These are phyloP conservation scores for Fraxinus nigra DNA, from an alignment of 305 asterid species.

Conservation along the genomic window DNA sequence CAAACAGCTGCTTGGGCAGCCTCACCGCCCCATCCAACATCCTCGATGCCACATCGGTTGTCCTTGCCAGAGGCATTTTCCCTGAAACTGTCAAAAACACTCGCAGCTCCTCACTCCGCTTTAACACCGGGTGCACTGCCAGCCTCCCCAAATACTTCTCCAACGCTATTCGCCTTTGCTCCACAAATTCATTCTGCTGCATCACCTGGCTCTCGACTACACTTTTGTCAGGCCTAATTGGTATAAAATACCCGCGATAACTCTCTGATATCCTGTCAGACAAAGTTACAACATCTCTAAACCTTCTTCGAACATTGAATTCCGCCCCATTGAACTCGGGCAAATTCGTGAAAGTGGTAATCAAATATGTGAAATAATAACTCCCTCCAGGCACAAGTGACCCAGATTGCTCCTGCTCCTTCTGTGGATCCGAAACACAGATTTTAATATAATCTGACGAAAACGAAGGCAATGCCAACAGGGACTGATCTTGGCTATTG, in stretches of 20 bases:
- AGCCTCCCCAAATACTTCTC: constrained; percentile 83
- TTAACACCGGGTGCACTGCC: constrained; percentile 64
- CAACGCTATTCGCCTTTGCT: constrained; percentile 77
- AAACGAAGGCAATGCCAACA: constrained; percentile 41
- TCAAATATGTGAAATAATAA: constrained; percentile 60
- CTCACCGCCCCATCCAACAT: constrained; percentile 62
- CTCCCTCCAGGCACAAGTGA: constrained; percentile 77
- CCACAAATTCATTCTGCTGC: constrained; percentile 82
- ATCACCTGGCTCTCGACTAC: constrained; percentile 94
- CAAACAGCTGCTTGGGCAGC: constrained; percentile 60
- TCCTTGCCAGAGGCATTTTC: constrained; percentile 49
- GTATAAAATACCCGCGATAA: constrained; percentile 77
- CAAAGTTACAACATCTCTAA: constrained; percentile 73
- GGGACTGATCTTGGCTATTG: constrained; percentile 50
- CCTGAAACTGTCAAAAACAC: constrained; percentile 54
- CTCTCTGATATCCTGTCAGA: constrained; percentile 72
- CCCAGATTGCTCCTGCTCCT: constrained; percentile 65
- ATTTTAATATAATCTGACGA: constrained; percentile 51
- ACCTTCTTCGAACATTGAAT: constrained; percentile 81
- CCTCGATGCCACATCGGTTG: constrained; percentile 61
- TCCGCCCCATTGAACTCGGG: constrained; percentile 62
- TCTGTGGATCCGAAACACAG: constrained; percentile 77
- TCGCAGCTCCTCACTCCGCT: constrained; percentile 72
- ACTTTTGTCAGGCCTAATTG: constrained; percentile 92
- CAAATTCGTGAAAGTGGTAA: constrained; percentile 73